These are phyloP conservation scores for Lepraria neglecta DNA, from an alignment of 495 filamentous ascomycete genomes.

Conservation along the genomic window DNA sequence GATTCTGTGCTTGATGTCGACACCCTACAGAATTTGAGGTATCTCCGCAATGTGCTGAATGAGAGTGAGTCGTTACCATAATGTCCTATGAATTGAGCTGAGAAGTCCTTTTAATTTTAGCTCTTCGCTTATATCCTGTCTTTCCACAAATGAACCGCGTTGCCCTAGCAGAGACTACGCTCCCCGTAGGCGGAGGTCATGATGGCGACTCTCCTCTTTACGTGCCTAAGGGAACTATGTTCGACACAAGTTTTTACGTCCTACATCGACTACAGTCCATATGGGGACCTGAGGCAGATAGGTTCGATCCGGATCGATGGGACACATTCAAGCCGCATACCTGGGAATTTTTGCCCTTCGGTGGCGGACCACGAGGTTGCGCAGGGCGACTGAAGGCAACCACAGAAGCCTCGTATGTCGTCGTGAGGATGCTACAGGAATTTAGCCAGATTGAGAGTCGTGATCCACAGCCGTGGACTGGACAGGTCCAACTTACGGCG, in stretches of 20 bases:
- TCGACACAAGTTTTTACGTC: slow-evolving; percentile 39
- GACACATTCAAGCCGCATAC: neutral
- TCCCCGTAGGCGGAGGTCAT: slow-evolving; percentile 33
- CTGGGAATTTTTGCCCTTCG: slow-evolving; percentile 28
- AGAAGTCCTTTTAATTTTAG: slow-evolving; percentile 40
- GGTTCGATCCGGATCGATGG: slow-evolving; percentile 32
- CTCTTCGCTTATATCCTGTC: slow-evolving; percentile 46
- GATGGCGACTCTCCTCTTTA: slow-evolving; percentile 35
- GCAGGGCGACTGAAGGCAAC: neutral
- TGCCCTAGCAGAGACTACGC: slow-evolving; percentile 41
- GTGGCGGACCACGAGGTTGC: slow-evolving; percentile 25
- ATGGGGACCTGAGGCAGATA: slow-evolving; percentile 35
- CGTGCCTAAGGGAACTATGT: slow-evolving; percentile 35
- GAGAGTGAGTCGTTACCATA: slow-evolving; percentile 22
- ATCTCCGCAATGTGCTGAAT: slow-evolving; percentile 47
- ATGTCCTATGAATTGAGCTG: slow-evolving; percentile 44
- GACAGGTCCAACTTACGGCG: neutral
- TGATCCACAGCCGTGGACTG: neutral
- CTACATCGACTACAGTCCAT: slow-evolving; percentile 36
- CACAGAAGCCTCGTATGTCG: slow-evolving; percentile 1
- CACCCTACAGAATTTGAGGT: slow-evolving; percentile 28
- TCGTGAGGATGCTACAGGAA: neutral
- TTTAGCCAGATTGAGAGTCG: slow-evolving; percentile 5
- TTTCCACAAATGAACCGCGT: slow-evolving; percentile 46
- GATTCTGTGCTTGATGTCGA: slow-evolving; percentile 24